Conservation (phyloP, 805 yeast species). For the Alloascoidea africana region DNA sequence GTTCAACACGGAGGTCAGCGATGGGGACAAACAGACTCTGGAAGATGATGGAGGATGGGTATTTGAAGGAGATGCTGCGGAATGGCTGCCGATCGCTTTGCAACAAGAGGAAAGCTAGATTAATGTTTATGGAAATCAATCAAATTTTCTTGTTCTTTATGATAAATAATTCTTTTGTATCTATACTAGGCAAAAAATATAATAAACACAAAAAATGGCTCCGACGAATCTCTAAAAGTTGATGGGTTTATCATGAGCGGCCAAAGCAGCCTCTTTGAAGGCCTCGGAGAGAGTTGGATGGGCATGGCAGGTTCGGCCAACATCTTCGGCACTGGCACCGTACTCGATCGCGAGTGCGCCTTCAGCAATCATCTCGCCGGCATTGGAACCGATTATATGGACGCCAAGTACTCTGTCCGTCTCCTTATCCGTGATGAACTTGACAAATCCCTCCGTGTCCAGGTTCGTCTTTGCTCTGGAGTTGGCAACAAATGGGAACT, state of each 20-base stretch:
- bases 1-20: constrained; percentile 57
- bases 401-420: constrained; percentile 94
- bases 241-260: constrained; percentile 83
- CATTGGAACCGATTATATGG: constrained; percentile 95
- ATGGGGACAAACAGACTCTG: constrained; percentile 22
- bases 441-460: constrained; percentile 96
- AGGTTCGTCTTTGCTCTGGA: constrained; percentile 97
- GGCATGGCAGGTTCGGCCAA: constrained; percentile 96
- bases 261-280: constrained; percentile 93
- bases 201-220: too few relatives aligned
- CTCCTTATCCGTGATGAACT: constrained; percentile 90
- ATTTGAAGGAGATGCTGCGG: constrained; percentile 69
- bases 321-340: constrained; percentile 97
- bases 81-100: constrained; percentile 49
- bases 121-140: too few relatives aligned
- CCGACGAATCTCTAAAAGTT: constrained; percentile 42
- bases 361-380: constrained; percentile 99
- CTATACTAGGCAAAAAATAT: too few relatives aligned
- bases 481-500: constrained; percentile 97
- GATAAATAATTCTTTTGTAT: too few relatives aligned
- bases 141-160: too few relatives aligned
- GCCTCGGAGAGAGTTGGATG: constrained; percentile 98
- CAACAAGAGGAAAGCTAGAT: too few relatives aligned
- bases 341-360: constrained; percentile 95
- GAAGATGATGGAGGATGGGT: constrained; percentile 45